A percentile compares a stretch with the other conserved stretches of the same genome.
These are phyloP conservation scores for Geosmithia flava DNA, from an alignment of 2,329 filamentous ascomycete genomes.

Conservation along the genomic window DNA sequence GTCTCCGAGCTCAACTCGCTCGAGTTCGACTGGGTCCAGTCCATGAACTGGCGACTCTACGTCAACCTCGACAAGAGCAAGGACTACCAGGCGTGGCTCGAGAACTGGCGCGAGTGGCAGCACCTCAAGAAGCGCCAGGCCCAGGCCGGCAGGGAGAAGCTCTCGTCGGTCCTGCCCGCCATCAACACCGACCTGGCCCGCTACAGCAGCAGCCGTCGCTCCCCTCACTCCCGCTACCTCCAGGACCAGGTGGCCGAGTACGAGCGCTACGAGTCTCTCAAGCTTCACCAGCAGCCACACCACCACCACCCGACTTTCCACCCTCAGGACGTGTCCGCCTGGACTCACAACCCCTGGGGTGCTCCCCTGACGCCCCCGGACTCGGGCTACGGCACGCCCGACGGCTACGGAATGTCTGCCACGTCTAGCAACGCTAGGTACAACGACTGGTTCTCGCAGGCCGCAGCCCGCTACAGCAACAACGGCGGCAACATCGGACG, in stretches of 20 bases:
- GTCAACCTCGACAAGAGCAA: conserved; percentile 70
- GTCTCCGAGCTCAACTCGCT: conserved; percentile 74
- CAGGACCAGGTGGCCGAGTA: conserved; percentile 44
- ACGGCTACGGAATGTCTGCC: conserved; percentile 45
- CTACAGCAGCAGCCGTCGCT: conserved; percentile 22
- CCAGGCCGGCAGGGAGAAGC: conserved; percentile 34
- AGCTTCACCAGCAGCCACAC: conserved; percentile 19
- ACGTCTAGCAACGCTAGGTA: conserved; percentile 41
- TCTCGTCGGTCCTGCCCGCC: conserved; percentile 33
- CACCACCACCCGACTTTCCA: conserved; percentile 18
- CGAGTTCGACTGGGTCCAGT: conserved; percentile 77
- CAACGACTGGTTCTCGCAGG: conserved; percentile 43
- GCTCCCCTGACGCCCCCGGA: conserved; percentile 46
- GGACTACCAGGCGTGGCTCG: conserved; percentile 52
- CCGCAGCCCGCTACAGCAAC: conserved; percentile 23
- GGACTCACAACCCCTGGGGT: conserved; percentile 31
- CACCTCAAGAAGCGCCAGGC: conserved; percentile 40
- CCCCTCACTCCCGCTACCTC: conserved; percentile 31
- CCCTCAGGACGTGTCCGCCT: conserved; percentile 26
- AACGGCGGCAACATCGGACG: conserved; percentile 8
- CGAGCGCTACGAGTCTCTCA: conserved; percentile 33
- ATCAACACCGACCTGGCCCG: conserved; percentile 30
- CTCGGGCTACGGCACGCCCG: conserved; percentile 49
- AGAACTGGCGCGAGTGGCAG: conserved; percentile 47
- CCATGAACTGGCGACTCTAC: conserved; percentile 76